Conservation (phyloP, 2,329 filamentous ascomycete genomes). For the Pestalotiopsis fici region DNA sequence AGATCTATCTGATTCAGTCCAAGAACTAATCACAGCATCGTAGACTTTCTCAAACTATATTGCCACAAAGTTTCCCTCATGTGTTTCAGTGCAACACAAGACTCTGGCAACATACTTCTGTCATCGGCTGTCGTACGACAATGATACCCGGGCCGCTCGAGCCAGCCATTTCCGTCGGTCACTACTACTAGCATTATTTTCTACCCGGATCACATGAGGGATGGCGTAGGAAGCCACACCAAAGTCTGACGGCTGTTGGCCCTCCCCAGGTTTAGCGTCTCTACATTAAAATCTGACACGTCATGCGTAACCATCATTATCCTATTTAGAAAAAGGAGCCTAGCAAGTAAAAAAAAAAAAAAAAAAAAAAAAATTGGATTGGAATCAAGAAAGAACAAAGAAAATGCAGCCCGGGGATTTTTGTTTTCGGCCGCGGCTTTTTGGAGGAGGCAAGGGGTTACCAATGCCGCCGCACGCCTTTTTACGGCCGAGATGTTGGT, state of each 20-base stretch:
- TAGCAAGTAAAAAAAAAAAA: background rate
- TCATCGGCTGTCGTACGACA: background rate
- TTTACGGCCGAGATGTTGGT: constrained; percentile 13
- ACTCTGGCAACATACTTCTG: background rate
- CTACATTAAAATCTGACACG: too few relatives aligned
- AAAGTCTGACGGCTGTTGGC: background rate
- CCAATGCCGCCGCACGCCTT: background rate
- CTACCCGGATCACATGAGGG: background rate
- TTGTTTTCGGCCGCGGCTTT: too few relatives aligned
- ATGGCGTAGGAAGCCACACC: background rate
- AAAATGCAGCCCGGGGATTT: background rate
- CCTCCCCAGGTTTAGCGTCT: too few relatives aligned
- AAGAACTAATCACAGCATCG: too few relatives aligned
- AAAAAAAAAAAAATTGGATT: too few relatives aligned
- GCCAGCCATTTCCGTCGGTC: background rate
- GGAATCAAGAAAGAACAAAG: too few relatives aligned
- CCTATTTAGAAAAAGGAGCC: too few relatives aligned
- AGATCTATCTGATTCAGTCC: too few relatives aligned
- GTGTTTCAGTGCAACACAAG: background rate
- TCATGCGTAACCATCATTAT: too few relatives aligned
- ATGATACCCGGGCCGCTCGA: background rate
- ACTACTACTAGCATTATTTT: background rate
- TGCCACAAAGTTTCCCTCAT: background rate
- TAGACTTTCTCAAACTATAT: background rate
- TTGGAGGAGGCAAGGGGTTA: background rate